Conservation (phyloP, 2,329 filamentous ascomycete species). For the Bertia moriformis region DNA sequence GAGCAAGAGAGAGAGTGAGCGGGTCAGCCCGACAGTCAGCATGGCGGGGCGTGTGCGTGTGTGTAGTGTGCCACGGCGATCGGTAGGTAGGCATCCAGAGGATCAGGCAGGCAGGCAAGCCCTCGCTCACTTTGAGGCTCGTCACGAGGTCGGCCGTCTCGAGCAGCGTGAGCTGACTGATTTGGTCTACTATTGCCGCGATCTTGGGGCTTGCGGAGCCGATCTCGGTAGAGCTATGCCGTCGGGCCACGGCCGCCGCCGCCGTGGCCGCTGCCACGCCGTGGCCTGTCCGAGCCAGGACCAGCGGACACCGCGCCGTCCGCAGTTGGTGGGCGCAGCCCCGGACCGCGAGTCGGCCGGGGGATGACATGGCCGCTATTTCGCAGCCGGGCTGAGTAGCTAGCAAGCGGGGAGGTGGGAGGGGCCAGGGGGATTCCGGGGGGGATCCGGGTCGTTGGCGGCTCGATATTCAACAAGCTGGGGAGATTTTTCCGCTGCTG, state of each 20-base stretch:
- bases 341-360: conserved; percentile 48
- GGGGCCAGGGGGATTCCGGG: too few relatives aligned
- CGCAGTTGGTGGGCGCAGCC: conserved; percentile 50
- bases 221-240: conserved; percentile 79
- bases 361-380: conserved; percentile 38
- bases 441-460: too few relatives aligned
- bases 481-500: too few relatives aligned
- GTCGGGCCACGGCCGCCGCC: conserved; percentile 37
- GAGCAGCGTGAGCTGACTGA: conserved; percentile 90
- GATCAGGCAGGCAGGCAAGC: conserved; percentile 3
- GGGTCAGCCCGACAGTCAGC: too few relatives aligned
- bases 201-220: conserved; percentile 75
- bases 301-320: conserved; percentile 24
- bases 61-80: background rate
- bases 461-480: too few relatives aligned
- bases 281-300: conserved; percentile 30
- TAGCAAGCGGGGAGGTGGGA: too few relatives aligned
- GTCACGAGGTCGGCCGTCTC: conserved; percentile 95
- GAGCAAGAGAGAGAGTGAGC: conserved; percentile 3
- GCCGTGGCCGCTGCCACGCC: conserved; percentile 31
- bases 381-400: too few relatives aligned
- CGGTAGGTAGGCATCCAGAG: background rate
- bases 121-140: conserved; percentile 65
- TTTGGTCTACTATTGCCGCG: conserved; percentile 86
- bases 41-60: too few relatives aligned